A percentile compares a stretch with the other conserved stretches of the same genome.
Conservation (phyloP, 2,329 filamentous ascomycete species). For the Cercospora sp. region DNA sequence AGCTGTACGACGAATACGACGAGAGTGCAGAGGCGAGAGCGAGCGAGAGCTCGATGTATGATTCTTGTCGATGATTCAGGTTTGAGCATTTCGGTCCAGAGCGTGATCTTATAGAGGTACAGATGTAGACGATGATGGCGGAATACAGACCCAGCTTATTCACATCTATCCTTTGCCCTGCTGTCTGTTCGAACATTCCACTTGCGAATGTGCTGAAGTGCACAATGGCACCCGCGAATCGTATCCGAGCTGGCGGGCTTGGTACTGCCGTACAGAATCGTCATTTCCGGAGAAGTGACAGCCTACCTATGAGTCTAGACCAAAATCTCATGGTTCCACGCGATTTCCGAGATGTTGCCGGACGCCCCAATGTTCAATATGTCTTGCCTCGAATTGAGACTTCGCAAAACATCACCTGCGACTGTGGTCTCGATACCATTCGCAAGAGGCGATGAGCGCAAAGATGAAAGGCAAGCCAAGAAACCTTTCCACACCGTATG, state of each 20-base stretch:
- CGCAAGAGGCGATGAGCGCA: background rate
- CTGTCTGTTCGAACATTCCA: background rate
- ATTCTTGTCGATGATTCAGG: background rate
- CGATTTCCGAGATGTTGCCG: background rate
- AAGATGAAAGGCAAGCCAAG: background rate
- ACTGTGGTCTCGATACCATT: background rate
- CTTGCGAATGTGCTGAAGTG: background rate
- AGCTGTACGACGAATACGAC: background rate
- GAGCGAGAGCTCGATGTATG: background rate
- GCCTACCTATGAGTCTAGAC: background rate
- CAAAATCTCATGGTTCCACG: background rate
- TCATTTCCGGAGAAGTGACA: background rate
- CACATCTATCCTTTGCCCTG: background rate
- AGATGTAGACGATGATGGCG: background rate
- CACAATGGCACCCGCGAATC: background rate
- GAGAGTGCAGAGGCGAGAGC: background rate
- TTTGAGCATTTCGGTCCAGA: background rate
- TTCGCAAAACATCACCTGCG: background rate
- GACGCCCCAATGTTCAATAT: background rate
- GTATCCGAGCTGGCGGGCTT: background rate
- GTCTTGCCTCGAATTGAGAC: background rate
- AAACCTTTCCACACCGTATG: background rate
- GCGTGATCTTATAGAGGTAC: background rate
- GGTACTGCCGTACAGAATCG: background rate
- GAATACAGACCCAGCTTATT: background rate